A percentile compares a stretch with the other conserved stretches of the same genome.
Conservation (phyloP, 805 yeast species). For the Yamadazyma takamatsuzukensis region DNA sequence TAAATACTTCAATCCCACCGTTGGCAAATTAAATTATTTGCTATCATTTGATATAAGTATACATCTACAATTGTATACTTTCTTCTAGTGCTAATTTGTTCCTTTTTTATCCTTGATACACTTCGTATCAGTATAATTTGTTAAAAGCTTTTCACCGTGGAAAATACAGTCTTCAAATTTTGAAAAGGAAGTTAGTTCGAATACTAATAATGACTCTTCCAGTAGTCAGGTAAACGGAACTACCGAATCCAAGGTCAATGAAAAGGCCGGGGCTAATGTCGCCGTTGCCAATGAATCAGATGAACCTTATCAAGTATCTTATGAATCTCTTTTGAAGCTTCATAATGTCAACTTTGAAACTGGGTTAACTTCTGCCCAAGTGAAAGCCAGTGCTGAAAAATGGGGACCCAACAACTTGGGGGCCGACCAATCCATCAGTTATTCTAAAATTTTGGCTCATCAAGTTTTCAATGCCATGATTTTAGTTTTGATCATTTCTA, state of each 20-base stretch:
- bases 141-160: slow-evolving; percentile 1
- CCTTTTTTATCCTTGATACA: neutral
- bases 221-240: slow-evolving; percentile 1
- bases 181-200: neutral
- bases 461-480: slow-evolving; percentile 80
- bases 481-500: slow-evolving; percentile 62
- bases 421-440: slow-evolving; percentile 52
- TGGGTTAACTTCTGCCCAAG: slow-evolving; percentile 21
- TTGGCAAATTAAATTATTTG: too few species aligned
- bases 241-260: neutral
- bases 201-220: slow-evolving; percentile 4
- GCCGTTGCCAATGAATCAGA: neutral
- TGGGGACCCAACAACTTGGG: slow-evolving; percentile 64
- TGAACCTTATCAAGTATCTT: slow-evolving; percentile 15
- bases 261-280: neutral
- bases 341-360: slow-evolving; percentile 11
- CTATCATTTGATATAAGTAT: too few species aligned
- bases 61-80: too few species aligned
- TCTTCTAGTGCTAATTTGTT: too few species aligned
- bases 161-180: slow-evolving; percentile 12
- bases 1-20: too few species aligned
- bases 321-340: slow-evolving; percentile 15
- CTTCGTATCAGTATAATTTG: neutral
- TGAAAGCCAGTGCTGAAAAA: slow-evolving; percentile 8
- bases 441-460: slow-evolving; percentile 53